Evolutionary conservation across 129 eudicot species (phyloP), one percentile per base, ranked within the genome.

Genomic region (sunflower (Helianthus annuus)): DNA sequence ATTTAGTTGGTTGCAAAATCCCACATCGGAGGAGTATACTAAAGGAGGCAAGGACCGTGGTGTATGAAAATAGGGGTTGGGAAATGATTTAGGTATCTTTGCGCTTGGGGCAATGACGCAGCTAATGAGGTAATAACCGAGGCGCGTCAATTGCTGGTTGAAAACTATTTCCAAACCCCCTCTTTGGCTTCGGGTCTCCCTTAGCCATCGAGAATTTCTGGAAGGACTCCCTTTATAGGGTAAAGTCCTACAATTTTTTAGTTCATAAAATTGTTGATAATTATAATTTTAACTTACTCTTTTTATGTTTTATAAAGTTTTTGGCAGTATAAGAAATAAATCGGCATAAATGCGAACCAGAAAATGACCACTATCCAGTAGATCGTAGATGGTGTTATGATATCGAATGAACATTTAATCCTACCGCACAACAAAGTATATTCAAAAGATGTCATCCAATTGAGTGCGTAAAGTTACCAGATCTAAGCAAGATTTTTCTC

Each of bases 121-220:
- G 86, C 81, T 85, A 79, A 80, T 77, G 88, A 88, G 89, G 89
- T 87, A 59, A 44, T 82, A 79, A 84, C 84, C 77, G 85, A 87
- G 89, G 89, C 83, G 79, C 89, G 85, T 87, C 85, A 75, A 87
- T 87, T 84, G 93, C 89, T 84, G 83, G 83, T 83, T 83, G 86
- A 83, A 83, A 83, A 83, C 83, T 83, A 83, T 83, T 83, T 83
- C 83, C 86, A 83, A 83, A 69, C 83, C 86, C 83, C 80, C 79
- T 82, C 82, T 0, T 73, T 34, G 86, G 80, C 74, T 17, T 68
- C 4, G 68, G 83, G 72, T 74, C 9, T 64, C 32, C 79, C 17
- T 27, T 19, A 19, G 22, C 22, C 22, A 19, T 19, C 22, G 22
- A 19, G 22, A 19, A 19, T 19, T 19, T 78, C 68, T 78, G 82